These are phyloP conservation scores for Fusarium verticillioides DNA, from an alignment of 2,329 filamentous ascomycete species.

Conservation along the genomic window DNA sequence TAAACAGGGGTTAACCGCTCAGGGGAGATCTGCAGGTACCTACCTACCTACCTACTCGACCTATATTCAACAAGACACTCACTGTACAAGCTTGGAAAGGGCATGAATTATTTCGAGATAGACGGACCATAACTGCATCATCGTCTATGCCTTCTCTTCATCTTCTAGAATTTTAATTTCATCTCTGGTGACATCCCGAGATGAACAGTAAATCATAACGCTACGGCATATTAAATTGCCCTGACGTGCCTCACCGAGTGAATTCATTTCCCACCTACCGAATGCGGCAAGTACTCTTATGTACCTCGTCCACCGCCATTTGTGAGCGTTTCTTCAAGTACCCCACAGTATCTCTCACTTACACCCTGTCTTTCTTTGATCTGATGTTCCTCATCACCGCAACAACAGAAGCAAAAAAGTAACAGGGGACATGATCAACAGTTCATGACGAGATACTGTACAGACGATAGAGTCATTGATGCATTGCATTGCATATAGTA, in stretches of 20 bases:
- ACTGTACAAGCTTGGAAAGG: not conserved
- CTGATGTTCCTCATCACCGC: constrained; percentile 29
- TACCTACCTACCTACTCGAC: not conserved
- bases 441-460: not conserved
- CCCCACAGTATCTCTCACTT: constrained; percentile 24
- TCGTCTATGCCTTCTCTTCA: not conserved
- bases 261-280: constrained; percentile 36
- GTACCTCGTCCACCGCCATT: not conserved
- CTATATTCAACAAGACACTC: not conserved
- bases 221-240: constrained; percentile 33
- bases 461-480: not conserved
- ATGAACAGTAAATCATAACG: constrained; percentile 27
- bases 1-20: constrained; percentile 15
- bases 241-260: constrained; percentile 17
- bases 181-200: constrained; percentile 29
- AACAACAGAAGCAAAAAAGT: constrained; percentile 29
- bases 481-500: not conserved
- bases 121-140: not conserved
- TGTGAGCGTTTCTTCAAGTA: not conserved
- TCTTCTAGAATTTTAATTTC: constrained; percentile 18
- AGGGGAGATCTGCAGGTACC: constrained; percentile 9
- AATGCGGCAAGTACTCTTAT: constrained; percentile 29
- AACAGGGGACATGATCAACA: constrained; percentile 1
- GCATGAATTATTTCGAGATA: not conserved
- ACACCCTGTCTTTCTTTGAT: constrained; percentile 25